Base-by-base conservation (phyloP, 177 flowering plant species). In the Vitis hybrid region DNA sequence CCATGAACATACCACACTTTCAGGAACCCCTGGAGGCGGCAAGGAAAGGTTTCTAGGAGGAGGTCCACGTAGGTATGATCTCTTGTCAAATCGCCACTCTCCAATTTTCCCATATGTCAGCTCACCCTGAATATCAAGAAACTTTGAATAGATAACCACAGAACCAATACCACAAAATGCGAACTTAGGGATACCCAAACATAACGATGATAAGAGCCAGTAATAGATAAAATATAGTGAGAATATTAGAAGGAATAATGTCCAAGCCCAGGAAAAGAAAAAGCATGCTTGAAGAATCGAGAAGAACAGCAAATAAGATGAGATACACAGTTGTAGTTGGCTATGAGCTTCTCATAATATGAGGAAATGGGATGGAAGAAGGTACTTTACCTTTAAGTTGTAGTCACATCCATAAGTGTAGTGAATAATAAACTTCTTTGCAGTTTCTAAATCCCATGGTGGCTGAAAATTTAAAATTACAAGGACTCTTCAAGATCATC, bases 21-120 rank as follows among this genome's bases (percentile, higher is more conserved):
- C 97, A 70, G 98, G 99, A 75, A 92, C 98, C 35, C 94, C 93
- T 6, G 88, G 91, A 72, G 99, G 99, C n/a, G 99, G 99, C 77
- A 96, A 69, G 7, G 95, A 21, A 2, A 87, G 82, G 69, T 96
- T 92, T 71, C 72, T 90, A 14, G 98, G 95, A 11, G 91, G 95
- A 75, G 98, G 97, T 35, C 89, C 88, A 66, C 75, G 79, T 46
- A 88, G 80, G 78, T 84, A 75, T 18, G 97, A 84, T 79, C 99
- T 87, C 75, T 96, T 96, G 80, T 96, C 97, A 67, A 96, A 96
- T 74, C 98, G 80, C 99, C 99, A 96, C 73, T 94, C 94, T 55
- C 99, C 98, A 60, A 88, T 82, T 78, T 85, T 90, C n/a, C 97
- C 97, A 82, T 92, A 88, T 52, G 94, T 96, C 64, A 93, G 81